Evolutionary conservation across 2,329 filamentous ascomycete species (phyloP).

Genomic region (Dothiorella sarmentorum): DNA sequence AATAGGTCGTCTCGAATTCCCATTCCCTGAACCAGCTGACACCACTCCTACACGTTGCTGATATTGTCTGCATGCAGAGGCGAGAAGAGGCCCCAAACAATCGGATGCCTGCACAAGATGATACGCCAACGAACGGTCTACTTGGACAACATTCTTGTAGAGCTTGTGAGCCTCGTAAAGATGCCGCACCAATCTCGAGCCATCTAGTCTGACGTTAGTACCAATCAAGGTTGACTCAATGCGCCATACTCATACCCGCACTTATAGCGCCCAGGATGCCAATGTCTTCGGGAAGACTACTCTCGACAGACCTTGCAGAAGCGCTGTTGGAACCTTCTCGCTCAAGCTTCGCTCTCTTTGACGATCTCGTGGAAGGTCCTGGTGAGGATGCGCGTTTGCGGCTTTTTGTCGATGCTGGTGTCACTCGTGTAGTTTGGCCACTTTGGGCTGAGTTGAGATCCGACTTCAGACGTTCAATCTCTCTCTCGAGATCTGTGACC

Average conservation of each 20-base stretch:
- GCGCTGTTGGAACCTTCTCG: background rate
- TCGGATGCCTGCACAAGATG: conserved; percentile 27
- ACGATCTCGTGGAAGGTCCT: background rate
- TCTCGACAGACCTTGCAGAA: background rate
- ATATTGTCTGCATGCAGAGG: conserved; percentile 21
- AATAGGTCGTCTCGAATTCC: background rate
- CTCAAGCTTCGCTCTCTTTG: background rate
- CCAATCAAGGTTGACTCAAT: background rate
- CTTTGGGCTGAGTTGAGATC: conserved; percentile 22
- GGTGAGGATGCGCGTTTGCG: background rate
- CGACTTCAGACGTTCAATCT: conserved; percentile 25
- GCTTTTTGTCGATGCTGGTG: background rate
- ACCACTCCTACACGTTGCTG: background rate
- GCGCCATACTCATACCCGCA: background rate
- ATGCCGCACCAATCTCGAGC: conserved; percentile 20
- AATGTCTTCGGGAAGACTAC: background rate
- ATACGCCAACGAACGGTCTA: conserved; percentile 23
- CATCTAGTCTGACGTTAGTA: background rate
- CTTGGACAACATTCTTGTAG: conserved; percentile 23
- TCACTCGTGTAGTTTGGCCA: background rate
- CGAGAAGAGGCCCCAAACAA: conserved; percentile 27
- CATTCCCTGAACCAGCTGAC: background rate
- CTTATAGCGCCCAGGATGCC: background rate
- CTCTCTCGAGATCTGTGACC: conserved; percentile 29
- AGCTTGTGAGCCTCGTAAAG: conserved; percentile 31